Percentiles rank a stretch among this genome's conserved stretches.
These are phyloP conservation scores for Pestalotiopsis sp. DNA, from an alignment of 2,329 filamentous ascomycete genomes.

Conservation along the genomic window DNA sequence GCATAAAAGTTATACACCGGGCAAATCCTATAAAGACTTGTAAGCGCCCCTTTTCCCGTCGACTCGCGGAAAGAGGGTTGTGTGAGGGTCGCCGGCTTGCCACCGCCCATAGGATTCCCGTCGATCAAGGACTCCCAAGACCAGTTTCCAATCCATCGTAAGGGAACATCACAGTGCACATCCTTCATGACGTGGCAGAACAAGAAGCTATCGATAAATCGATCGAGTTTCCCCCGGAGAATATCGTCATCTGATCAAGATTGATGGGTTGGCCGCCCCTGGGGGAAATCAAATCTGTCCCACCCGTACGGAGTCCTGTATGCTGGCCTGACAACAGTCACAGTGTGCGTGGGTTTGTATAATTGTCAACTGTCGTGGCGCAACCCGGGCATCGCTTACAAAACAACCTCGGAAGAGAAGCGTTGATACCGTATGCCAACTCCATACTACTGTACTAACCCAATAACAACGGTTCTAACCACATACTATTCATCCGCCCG, in stretches of 20 bases:
- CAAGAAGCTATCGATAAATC: background rate
- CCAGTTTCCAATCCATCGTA: background rate
- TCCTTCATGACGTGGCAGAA: background rate
- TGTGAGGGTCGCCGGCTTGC: background rate
- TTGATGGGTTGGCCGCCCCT: background rate
- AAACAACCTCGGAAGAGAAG: too few species aligned
- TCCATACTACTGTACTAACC: background rate
- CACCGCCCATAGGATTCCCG: background rate
- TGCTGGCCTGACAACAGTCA: background rate
- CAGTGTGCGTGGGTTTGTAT: background rate
- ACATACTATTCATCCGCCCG: background rate
- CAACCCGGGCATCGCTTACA: too few species aligned
- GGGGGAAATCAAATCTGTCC: background rate
- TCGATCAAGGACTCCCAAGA: background rate
- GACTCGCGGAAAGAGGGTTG: background rate
- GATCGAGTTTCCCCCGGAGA: background rate
- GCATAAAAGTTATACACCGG: background rate
- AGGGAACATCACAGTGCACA: background rate
- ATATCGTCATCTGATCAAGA: background rate
- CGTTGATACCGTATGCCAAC: too few species aligned
- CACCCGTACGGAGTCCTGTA: background rate
- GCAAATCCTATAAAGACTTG: slow-evolving; percentile 26
- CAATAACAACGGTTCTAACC: background rate
- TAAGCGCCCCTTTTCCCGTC: slow-evolving; percentile 18
- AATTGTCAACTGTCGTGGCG: too few species aligned